Evolutionary conservation across 108 stramenopile genomes (phyloP).

Genomic region (Schizochytrium sp.): DNA sequence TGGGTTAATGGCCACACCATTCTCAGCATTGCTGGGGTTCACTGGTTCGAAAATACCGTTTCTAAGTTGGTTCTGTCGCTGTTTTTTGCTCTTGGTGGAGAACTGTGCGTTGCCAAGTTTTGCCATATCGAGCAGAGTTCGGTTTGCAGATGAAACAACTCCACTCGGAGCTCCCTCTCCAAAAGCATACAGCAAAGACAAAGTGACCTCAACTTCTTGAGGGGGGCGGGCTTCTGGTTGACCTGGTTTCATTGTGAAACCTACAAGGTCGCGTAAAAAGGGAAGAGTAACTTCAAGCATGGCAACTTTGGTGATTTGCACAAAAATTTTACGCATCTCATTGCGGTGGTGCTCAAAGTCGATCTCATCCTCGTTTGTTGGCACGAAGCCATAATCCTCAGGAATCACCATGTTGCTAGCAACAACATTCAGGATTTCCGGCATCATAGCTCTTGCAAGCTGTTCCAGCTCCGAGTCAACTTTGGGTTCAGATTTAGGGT

Average conservation of each 20-base stretch:
- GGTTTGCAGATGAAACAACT: neutral
- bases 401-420: conserved; percentile 57
- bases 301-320: neutral
- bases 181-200: conserved; percentile 36
- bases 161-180: conserved; percentile 28
- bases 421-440: neutral
- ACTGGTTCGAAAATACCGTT: neutral
- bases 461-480: conserved; percentile 43
- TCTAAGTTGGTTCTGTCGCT: neutral
- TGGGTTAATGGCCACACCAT: neutral
- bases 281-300: neutral
- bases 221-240: conserved; percentile 26
- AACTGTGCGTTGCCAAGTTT: conserved; percentile 31
- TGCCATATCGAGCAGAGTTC: conserved; percentile 49
- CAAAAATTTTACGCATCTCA: conserved; percentile 34
- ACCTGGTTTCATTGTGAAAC: neutral
- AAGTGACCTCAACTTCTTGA: conserved; percentile 20
- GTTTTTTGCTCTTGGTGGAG: conserved; percentile 2
- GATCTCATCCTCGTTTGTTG: conserved; percentile 21
- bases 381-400: neutral
- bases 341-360: conserved; percentile 39
- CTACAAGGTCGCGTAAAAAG: conserved; percentile 28
- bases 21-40: too few species aligned
- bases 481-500: neutral
- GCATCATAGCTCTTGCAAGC: neutral